Evolutionary conservation across 805 yeast genomes (phyloP).

Genomic region (Yarrowia sp.): DNA sequence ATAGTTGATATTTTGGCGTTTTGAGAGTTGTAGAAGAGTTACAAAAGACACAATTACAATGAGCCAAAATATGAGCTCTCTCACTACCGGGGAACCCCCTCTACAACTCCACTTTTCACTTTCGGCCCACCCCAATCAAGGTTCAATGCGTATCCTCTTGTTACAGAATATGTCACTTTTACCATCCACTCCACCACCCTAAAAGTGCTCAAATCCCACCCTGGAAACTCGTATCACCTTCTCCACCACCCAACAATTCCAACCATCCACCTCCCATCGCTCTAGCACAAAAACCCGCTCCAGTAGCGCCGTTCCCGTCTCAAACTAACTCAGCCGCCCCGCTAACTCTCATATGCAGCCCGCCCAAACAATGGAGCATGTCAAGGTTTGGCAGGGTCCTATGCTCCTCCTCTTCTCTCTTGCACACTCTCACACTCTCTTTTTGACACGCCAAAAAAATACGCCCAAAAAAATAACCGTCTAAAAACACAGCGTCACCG

Average conservation of each 20-base stretch:
- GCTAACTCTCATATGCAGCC: background rate
- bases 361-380: background rate
- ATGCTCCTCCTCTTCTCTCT: background rate
- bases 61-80: no score
- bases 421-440: background rate
- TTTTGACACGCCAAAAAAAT: background rate
- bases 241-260: background rate
- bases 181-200: background rate
- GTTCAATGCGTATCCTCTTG: conserved; percentile 16
- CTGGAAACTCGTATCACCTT: no score
- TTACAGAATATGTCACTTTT: background rate
- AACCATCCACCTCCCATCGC: background rate
- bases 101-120: background rate
- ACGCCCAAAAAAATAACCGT: background rate
- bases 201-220: no score
- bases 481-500: background rate
- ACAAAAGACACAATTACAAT: no score
- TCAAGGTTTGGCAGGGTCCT: conserved; percentile 19
- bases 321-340: conserved; percentile 18
- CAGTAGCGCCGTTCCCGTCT: background rate
- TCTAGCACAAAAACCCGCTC: background rate
- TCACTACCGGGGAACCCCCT: no score
- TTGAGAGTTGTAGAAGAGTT: background rate
- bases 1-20: background rate
- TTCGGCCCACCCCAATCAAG: background rate